A percentile compares a stretch with the other conserved stretches of the same genome.
Evolutionary conservation across 306 rosid genomes (phyloP).

Genomic region (Cicer judaicum): DNA sequence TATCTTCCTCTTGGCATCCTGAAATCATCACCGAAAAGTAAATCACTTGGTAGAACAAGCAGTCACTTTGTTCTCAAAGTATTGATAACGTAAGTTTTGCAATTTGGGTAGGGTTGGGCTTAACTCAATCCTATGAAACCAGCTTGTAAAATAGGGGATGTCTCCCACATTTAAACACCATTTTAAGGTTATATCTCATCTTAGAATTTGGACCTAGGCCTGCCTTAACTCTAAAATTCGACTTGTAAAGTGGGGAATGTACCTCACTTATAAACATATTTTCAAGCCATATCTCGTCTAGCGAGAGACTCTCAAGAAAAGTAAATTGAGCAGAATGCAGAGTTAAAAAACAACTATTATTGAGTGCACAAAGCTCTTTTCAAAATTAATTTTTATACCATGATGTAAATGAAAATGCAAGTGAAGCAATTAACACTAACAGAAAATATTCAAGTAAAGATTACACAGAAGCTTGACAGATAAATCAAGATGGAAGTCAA

Average conservation of each 20-base stretch:
- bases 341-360: conserved; percentile 2
- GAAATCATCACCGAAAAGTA: conserved; percentile 46
- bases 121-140: too few relatives aligned
- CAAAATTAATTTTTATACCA: conserved; percentile 23
- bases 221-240: too few relatives aligned
- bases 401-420: conserved; percentile 23
- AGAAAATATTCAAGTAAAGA: conserved; percentile 22
- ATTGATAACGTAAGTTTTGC: conserved; percentile 4
- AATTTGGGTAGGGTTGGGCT: too few relatives aligned
- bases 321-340: conserved; percentile 29
- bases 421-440: neutral
- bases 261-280: too few relatives aligned
- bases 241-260: too few relatives aligned
- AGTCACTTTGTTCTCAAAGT: neutral
- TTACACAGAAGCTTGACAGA: conserved; percentile 31
- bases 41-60: conserved; percentile 21
- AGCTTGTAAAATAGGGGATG: too few relatives aligned
- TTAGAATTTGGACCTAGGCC: too few relatives aligned
- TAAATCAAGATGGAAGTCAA: conserved; percentile 31
- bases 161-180: too few relatives aligned
- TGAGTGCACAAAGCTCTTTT: neutral
- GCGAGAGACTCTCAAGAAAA: neutral
- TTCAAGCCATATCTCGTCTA: too few relatives aligned
- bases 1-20: conserved; percentile 70
- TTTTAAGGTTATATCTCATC: too few relatives aligned